A percentile compares a stretch with the other conserved stretches of the same genome.
Evolutionary conservation across 345 rosid species (phyloP).

Genomic region (Rhodomyrtus tomentosa): DNA sequence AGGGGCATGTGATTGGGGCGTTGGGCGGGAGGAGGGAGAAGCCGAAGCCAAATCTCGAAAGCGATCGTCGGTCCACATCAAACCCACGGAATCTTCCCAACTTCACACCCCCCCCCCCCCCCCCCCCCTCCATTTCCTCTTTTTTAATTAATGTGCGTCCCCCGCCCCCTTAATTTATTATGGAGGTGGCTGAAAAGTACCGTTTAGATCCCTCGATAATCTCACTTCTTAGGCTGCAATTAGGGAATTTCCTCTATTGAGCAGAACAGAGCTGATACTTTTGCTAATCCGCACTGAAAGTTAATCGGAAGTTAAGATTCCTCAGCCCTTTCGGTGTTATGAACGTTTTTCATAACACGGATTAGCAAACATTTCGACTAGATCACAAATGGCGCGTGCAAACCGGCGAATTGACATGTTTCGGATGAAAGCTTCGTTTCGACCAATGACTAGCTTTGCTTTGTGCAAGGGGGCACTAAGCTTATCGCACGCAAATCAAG

Average conservation of each 20-base stretch:
- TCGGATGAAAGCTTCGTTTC: no score
- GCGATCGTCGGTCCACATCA: constrained; percentile 7
- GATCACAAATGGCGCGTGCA: no score
- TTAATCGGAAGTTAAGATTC: no score
- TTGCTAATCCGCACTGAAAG: not conserved
- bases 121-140: not conserved
- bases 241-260: not conserved
- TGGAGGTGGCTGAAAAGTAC: not conserved
- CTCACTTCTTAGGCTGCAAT: not conserved
- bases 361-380: no score
- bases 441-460: no score
- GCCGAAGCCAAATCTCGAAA: not conserved
- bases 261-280: not conserved
- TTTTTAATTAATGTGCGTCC: not conserved
- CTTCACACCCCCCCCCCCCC: not conserved
- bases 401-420: no score
- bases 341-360: no score
- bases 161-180: not conserved
- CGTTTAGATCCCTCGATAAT: not conserved
- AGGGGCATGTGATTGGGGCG: not conserved
- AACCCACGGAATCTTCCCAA: constrained; percentile 12
- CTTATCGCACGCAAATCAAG: not conserved
- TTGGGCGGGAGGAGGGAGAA: constrained; percentile 9
- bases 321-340: no score
- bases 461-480: not conserved